Evolutionary conservation across 495 filamentous ascomycete genomes (phyloP), one percentile per base, ranked within the genome.

Genomic region (Neurospora sp.): DNA sequence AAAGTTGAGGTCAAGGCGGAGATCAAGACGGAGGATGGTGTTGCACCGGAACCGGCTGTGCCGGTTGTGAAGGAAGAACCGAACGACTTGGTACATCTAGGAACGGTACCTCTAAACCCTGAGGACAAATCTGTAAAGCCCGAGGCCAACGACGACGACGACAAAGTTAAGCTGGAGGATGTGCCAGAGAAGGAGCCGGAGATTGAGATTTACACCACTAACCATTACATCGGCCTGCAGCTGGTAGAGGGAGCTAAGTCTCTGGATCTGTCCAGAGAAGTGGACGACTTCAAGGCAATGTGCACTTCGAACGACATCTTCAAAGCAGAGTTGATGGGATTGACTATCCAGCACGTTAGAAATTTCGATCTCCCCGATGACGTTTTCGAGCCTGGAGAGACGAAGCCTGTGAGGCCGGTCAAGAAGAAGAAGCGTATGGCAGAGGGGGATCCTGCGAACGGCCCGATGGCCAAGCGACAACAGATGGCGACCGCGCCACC

Each of bases 291-390:
- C 85, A 93, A 91, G 82, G 82, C 87, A 31, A 86, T 87, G 60
- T 94, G 93, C 79, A 88, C 83, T 35, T 85, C 85, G 23, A 91
- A 91, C 88, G 81, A 88, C 39, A 87, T 88, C 37, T 96, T 90
- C 78, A 83, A 93, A 2, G 71, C 75, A 16, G 77, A 78, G 12
- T 72, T 82, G 72, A 91, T 91, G 77, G 91, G 88, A 44, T 79
- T 97, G 39, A 87, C 88, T 9, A 87, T 97, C 66, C 89, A 89
- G 39, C 91, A 94, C 81, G 89, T 92, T 71, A 88, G 91, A 81
- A 96, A 91, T 80, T 93, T 90, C 77, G 92, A 93, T 78, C 86
- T 99, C 23, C 96, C 96, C 23, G 89, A 91, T 71, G 94, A 99
- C 80, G 90, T 98, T 1, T 99, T 99, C 80, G 87, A 90, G 73